Evolutionary conservation across 2,329 filamentous ascomycete genomes (phyloP), one percentile per base, ranked within the genome.

Genomic region (Fusarium poae): DNA sequence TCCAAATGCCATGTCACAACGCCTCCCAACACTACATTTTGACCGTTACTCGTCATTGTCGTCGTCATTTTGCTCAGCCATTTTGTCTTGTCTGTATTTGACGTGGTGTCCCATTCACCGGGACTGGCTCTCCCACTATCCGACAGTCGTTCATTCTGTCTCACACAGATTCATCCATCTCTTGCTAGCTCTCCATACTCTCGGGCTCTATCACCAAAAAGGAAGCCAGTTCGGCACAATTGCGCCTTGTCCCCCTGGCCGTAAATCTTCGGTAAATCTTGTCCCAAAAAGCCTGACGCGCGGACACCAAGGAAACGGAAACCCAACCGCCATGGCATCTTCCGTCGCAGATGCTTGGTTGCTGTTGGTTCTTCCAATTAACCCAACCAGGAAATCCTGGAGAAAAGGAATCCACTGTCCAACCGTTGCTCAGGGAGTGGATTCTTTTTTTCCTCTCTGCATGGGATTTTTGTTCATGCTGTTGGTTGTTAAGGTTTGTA

Each of bases 41-140:
- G 43, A 20, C n/a, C 9, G 30, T 40, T 34, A 32, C 50, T 45
- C 58, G 49, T 48, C 40, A 57, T 54, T 49, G 50, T 70, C 66
- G 66, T 70, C 66, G 66, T 57, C 61, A 51, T 62, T 66, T 54
- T 69, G 61, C 66, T 62, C 65, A 65, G 59, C 37, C 35, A 30
- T 54, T 32, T 35, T 30, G 18, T 23, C n/a, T 18, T 29, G 20
- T 23, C 23, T 18, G 23, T 21, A 30, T 32, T 51, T 32, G 46
- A 61, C 54, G 53, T 53, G 65, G 61, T 48, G 45, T 20, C 10
- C 44, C 29, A 9, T n/a, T 50, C 3, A n/a, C 32, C 46, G 42
- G 32, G 15, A 25, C 10, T 27, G 15, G 21, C 10, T 27, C 43
- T 63, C 60, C 60, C 60, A 63, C 60, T 49, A 18, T 49, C 60